phyloP scores from a whole-genome alignment of 1,284 basidiomycete genomes.

The Apiotrichum sp. region DNA sequence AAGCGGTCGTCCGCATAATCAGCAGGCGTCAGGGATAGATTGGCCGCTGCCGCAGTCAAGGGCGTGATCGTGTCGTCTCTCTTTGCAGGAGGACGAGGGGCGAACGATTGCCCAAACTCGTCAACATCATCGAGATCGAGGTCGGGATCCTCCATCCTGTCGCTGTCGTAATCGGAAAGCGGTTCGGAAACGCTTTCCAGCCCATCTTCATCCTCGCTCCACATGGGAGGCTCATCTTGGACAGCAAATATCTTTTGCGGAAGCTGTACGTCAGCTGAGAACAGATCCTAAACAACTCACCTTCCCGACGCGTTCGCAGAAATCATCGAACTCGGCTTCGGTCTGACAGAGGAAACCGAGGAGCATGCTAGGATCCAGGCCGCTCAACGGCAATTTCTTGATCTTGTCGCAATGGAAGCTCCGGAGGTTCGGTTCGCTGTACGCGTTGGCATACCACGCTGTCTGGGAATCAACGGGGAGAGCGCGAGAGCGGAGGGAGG shows the following conservation, averaged over 20 bases:
- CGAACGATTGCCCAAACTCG: slow-evolving; percentile 8
- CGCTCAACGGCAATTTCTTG: slow-evolving; percentile 82
- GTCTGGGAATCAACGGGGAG: slow-evolving; percentile 39
- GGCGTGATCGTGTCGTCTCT: slow-evolving; percentile 1
- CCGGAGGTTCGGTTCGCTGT: slow-evolving; percentile 60
- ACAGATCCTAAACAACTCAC: slow-evolving; percentile 49
- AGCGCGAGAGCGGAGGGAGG: not conserved
- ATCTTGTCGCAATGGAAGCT: slow-evolving; percentile 94
- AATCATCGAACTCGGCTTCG: slow-evolving; percentile 76
- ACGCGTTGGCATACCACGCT: slow-evolving; percentile 61
- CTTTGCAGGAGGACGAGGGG: not conserved
- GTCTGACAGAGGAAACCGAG: slow-evolving; percentile 82
- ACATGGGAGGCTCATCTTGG: slow-evolving; percentile 75
- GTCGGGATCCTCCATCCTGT: slow-evolving; percentile 6
- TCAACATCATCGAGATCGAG: slow-evolving; percentile 3
- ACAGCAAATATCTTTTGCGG: slow-evolving; percentile 73
- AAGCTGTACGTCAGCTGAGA: slow-evolving; percentile 48
- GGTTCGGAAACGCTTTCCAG: slow-evolving; percentile 73
- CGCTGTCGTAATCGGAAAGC: slow-evolving; percentile 7
- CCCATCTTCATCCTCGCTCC: slow-evolving; percentile 66
- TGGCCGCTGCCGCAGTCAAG: not conserved
- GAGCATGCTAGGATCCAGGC: slow-evolving; percentile 95
- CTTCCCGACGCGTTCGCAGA: slow-evolving; percentile 62
- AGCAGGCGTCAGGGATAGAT: not conserved
- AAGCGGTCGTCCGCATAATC: not conserved